Percentiles rank a stretch among this genome's conserved stretches.
These are phyloP conservation scores for Friedmanniomyces endolithicus DNA, from an alignment of 495 filamentous ascomycete genomes.

Conservation along the genomic window DNA sequence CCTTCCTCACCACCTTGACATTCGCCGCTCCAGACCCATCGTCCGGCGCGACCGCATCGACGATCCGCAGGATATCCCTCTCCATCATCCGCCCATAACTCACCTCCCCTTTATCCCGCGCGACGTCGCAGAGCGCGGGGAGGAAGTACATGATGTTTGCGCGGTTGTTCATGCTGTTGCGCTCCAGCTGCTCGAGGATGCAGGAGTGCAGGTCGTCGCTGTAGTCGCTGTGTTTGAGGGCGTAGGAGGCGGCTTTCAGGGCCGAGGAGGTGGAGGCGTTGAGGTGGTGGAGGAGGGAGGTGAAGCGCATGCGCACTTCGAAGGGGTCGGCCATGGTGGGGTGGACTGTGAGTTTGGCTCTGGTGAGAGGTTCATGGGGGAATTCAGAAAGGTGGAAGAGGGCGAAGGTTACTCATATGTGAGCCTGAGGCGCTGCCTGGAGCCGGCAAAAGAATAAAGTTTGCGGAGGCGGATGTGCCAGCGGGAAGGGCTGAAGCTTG, in stretches of 20 bases:
- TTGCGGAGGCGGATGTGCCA: neutral
- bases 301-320: conserved; percentile 96
- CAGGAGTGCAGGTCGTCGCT: conserved; percentile 95
- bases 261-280: conserved; percentile 79
- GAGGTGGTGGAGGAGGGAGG: conserved; percentile 69
- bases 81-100: conserved; percentile 83
- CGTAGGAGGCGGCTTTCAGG: conserved; percentile 89
- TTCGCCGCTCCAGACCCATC: conserved; percentile 89
- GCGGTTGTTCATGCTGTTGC: conserved; percentile 90
- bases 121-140: conserved; percentile 84
- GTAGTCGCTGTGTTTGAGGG: conserved; percentile 79
- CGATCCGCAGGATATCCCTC: conserved; percentile 74
- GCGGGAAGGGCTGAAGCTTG: neutral
- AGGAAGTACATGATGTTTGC: conserved; percentile 99
- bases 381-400: no score
- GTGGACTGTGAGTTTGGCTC: neutral
- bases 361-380: neutral
- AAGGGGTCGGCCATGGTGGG: conserved; percentile 80
- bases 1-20: conserved; percentile 70
- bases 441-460: neutral
- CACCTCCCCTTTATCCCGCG: conserved; percentile 43
- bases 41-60: conserved; percentile 77
- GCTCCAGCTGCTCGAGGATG: conserved; percentile 86
- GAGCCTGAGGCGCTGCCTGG: no score
- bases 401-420: no score